Percentiles rank a stretch among this genome's conserved stretches.
Conservation (phyloP, 495 filamentous ascomycete species). For the Penicillium bialowiezense region DNA sequence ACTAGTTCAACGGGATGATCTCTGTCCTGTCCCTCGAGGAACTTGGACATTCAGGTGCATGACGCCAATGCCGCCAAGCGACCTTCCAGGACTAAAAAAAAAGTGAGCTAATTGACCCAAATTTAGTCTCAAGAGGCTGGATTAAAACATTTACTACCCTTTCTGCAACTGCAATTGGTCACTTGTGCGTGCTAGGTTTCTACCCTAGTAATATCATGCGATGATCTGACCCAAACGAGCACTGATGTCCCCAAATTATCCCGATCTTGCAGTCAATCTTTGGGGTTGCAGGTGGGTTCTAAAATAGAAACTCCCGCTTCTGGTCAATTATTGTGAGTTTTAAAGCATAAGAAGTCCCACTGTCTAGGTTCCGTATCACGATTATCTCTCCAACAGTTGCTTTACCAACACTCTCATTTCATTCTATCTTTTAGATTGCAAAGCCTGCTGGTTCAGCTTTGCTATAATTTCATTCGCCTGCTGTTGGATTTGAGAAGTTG, state of each 20-base stretch:
- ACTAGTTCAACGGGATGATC: background rate
- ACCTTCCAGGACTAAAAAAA: conserved; percentile 6
- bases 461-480: conserved; percentile 18
- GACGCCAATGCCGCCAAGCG: conserved; percentile 3
- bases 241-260: conserved; percentile 1
- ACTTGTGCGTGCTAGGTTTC: background rate
- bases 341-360: conserved; percentile 13
- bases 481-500: conserved; percentile 18
- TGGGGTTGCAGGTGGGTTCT: background rate
- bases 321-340: conserved; percentile 1
- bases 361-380: conserved; percentile 1
- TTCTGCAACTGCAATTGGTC: background rate
- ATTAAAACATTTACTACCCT: conserved; percentile 1
- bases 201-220: background rate
- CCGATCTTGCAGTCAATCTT: conserved; percentile 1
- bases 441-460: conserved; percentile 42
- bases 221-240: background rate
- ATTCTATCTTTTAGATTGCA: conserved; percentile 14
- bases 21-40: conserved; percentile 5
- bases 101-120: conserved; percentile 8
- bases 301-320: conserved; percentile 7
- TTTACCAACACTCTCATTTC: conserved; percentile 8
- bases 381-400: background rate
- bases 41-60: conserved; percentile 2
- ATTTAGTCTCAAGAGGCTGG: conserved; percentile 1